phyloP scores from a whole-genome alignment of 192 early-diverging fungal genomes.

The Irineochytrium annulatum region DNA sequence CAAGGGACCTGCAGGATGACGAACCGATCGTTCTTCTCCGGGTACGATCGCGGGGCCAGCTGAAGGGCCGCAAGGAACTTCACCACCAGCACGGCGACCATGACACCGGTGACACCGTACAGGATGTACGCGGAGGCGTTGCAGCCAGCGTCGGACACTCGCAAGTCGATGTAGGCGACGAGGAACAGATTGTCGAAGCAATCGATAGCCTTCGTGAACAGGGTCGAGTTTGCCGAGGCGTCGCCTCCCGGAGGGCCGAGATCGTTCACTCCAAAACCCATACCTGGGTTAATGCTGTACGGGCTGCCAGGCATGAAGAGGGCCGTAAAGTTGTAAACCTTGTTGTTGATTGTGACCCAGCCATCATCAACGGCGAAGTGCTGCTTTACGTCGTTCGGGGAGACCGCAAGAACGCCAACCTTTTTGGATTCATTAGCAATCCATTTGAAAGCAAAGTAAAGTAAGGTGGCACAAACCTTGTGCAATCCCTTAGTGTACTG shows the following conservation, averaged over 20 bases:
- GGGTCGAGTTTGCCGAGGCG: conserved; percentile 49
- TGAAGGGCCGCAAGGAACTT: conserved; percentile 96
- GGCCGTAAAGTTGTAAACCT: conserved; percentile 74
- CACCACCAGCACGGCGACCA: conserved; percentile 82
- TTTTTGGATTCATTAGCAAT: conserved; percentile 27
- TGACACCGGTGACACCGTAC: conserved; percentile 70
- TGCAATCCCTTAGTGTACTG: conserved; percentile 26
- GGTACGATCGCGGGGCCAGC: conserved; percentile 68
- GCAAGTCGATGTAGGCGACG: conserved; percentile 78
- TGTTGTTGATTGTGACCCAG: conserved; percentile 67
- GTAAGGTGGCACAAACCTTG: too few species aligned
- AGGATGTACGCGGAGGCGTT: conserved; percentile 84
- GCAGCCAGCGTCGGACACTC: conserved; percentile 57
- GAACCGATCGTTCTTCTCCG: conserved; percentile 84
- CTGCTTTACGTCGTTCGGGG: conserved; percentile 48
- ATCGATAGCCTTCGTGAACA: conserved; percentile 64
- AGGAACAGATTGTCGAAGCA: conserved; percentile 86
- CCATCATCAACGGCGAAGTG: conserved; percentile 56
- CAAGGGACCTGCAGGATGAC: conserved; percentile 88
- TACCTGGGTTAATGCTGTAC: conserved; percentile 11
- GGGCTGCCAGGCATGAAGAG: conserved; percentile 26
- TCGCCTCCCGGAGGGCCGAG: conserved; percentile 26
- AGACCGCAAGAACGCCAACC: conserved; percentile 33
- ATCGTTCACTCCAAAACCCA: conserved; percentile 54
- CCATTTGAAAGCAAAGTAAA: too few species aligned